Percentiles rank a stretch among this genome's conserved stretches.
These are phyloP conservation scores for Cicer judaicum DNA, from an alignment of 306 rosid genomes.

Conservation along the genomic window DNA sequence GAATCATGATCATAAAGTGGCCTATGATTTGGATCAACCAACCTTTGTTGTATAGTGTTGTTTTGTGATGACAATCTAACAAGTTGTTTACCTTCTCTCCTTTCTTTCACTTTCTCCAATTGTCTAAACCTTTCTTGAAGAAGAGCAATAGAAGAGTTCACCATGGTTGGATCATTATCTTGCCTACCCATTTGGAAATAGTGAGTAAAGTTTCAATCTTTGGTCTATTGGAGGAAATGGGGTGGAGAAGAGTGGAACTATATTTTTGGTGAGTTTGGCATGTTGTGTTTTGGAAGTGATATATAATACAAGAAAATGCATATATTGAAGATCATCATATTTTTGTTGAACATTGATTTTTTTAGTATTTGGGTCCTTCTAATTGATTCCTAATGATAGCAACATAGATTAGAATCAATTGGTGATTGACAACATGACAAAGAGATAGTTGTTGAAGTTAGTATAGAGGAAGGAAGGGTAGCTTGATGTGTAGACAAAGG, in stretches of 20 bases:
- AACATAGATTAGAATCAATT: constrained; percentile 66
- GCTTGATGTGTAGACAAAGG: constrained; percentile 65
- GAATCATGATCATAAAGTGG: constrained; percentile 50
- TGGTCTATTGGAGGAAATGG: constrained; percentile 30
- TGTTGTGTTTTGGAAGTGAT: constrained; percentile 59
- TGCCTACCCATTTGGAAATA: constrained; percentile 71
- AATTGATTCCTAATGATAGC: constrained; percentile 56
- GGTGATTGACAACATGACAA: constrained; percentile 59
- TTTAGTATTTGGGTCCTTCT: constrained; percentile 48
- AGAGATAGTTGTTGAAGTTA: constrained; percentile 54
- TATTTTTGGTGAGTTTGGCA: constrained; percentile 55
- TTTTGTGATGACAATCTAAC: constrained; percentile 48
- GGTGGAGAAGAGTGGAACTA: neutral
- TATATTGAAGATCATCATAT: constrained; percentile 53
- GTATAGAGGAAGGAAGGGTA: constrained; percentile 62
- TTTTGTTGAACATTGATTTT: constrained; percentile 44
- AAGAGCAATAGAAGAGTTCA: constrained; percentile 83
- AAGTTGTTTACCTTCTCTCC: constrained; percentile 81
- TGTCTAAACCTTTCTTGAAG: constrained; percentile 93
- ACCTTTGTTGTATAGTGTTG: constrained; percentile 44
- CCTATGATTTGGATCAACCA: constrained; percentile 33
- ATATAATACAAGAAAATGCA: constrained; percentile 46
- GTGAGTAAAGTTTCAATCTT: constrained; percentile 36
- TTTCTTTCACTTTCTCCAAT: constrained; percentile 89
- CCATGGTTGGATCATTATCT: constrained; percentile 62